Evolutionary conservation across 345 rosid genomes (phyloP).

Genomic region (Capsella bursapastoris): DNA sequence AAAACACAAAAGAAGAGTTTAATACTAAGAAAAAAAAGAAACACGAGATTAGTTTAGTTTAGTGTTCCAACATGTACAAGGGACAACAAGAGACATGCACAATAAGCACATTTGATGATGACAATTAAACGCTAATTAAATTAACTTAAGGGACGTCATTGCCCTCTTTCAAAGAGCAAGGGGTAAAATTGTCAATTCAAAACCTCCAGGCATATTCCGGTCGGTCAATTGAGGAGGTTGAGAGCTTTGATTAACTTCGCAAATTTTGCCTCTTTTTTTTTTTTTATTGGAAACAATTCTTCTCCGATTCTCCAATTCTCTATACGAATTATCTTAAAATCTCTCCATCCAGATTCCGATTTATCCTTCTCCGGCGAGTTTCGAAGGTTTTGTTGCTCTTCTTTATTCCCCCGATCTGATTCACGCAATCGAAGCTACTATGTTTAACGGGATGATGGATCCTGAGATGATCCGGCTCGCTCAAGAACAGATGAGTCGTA

Average conservation of each 20-base stretch:
- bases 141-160: constrained; percentile 22
- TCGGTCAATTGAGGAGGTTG: constrained; percentile 37
- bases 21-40: not conserved
- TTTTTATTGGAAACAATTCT: not conserved
- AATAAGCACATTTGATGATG: not conserved
- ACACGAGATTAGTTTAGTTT: not conserved
- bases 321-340: not conserved
- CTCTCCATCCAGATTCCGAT: constrained; percentile 16
- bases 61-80: constrained; percentile 17
- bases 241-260: not conserved
- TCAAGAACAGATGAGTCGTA: constrained; percentile 97
- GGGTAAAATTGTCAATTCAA: not conserved
- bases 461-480: constrained; percentile 86
- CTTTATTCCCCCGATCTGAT: constrained; percentile 16
- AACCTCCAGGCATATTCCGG: constrained; percentile 35
- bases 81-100: constrained; percentile 13
- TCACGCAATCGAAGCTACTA: constrained; percentile 29
- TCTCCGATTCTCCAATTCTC: constrained; percentile 21
- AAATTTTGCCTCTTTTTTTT: not conserved
- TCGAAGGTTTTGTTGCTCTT: not conserved
- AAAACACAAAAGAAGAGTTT: not conserved
- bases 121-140: not conserved
- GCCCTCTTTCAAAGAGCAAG: not conserved
- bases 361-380: constrained; percentile 6
- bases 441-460: constrained; percentile 94